Percentiles rank a stretch among this genome's conserved stretches.
phyloP scores from a whole-genome alignment of 768 basidiomycete species.

The Pluteus cervinus region DNA sequence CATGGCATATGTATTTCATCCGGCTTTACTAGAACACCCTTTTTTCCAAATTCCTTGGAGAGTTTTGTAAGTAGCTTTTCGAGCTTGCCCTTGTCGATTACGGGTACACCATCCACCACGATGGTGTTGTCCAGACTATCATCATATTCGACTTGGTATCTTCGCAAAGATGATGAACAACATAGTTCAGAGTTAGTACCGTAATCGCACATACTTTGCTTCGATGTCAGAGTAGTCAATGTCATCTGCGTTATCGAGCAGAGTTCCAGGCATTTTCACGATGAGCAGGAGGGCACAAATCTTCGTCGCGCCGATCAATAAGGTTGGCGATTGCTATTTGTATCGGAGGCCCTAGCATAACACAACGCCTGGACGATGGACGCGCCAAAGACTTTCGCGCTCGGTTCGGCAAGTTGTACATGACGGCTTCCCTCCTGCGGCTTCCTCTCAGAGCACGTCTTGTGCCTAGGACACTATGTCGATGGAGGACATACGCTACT shows the following conservation, averaged over 20 bases:
- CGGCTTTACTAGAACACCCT: slow-evolving; percentile 69
- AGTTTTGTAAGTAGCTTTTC: slow-evolving; percentile 79
- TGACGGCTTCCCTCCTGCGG: too few relatives aligned
- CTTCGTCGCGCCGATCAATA: too few relatives aligned
- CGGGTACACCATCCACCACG: slow-evolving; percentile 88
- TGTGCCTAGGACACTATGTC: too few relatives aligned
- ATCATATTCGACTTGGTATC: slow-evolving; percentile 81
- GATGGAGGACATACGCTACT: too few relatives aligned
- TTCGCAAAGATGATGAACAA: too few relatives aligned
- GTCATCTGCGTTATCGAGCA: slow-evolving; percentile 44
- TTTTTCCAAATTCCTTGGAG: slow-evolving; percentile 76
- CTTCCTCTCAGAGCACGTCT: too few relatives aligned
- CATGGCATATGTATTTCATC: slow-evolving; percentile 86
- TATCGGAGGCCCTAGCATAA: too few relatives aligned
- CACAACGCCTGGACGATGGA: too few relatives aligned
- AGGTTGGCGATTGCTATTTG: too few relatives aligned
- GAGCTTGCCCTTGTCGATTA: slow-evolving; percentile 82
- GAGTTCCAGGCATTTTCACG: slow-evolving; percentile 40
- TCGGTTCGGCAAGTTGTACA: too few relatives aligned
- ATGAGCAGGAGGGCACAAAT: slow-evolving; percentile 8
- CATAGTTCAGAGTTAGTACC: too few relatives aligned
- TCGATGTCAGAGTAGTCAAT: slow-evolving; percentile 91
- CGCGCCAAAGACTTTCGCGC: too few relatives aligned
- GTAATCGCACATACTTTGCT: slow-evolving; percentile 59
- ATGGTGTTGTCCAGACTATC: slow-evolving; percentile 88